These are phyloP conservation scores for Salix caprea DNA, from an alignment of 345 rosid species.

Conservation along the genomic window DNA sequence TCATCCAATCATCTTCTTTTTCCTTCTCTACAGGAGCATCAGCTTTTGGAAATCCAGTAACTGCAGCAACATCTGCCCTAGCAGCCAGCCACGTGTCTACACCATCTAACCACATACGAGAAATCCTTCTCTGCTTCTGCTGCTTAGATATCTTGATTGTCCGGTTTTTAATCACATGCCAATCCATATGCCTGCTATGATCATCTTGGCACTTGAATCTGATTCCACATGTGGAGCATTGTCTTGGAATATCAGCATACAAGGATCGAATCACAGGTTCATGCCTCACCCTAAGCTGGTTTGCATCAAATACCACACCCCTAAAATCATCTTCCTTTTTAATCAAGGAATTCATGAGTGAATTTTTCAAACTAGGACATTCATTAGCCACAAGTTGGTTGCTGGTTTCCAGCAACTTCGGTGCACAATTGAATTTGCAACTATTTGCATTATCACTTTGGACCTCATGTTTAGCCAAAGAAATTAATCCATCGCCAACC, in stretches of 20 bases:
- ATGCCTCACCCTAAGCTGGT: conserved; percentile 17
- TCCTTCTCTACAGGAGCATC: not conserved
- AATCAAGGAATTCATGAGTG: not conserved
- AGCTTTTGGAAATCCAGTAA: not conserved
- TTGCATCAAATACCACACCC: conserved; percentile 11
- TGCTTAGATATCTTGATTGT: not conserved
- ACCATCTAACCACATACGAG: conserved; percentile 21
- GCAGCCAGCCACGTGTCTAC: conserved; percentile 20
- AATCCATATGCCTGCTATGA: conserved; percentile 42
- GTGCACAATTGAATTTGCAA: not conserved
- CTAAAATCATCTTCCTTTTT: not conserved
- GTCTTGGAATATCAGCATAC: conserved; percentile 14
- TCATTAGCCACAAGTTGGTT: not conserved
- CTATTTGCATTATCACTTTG: not conserved
- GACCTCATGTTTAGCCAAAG: not conserved
- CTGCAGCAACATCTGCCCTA: not conserved
- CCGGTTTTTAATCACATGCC: conserved; percentile 41
- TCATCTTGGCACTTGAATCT: conserved; percentile 37
- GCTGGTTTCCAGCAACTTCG: not conserved
- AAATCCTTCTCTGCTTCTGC: not conserved
- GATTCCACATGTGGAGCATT: not conserved
- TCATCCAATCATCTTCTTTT: conserved; percentile 5
- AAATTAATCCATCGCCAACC: not conserved
- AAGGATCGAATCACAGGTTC: conserved; percentile 28
- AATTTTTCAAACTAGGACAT: not conserved